phyloP scores from a whole-genome alignment of 345 rosid genomes.

The Eucalyptus polyanthemos region DNA sequence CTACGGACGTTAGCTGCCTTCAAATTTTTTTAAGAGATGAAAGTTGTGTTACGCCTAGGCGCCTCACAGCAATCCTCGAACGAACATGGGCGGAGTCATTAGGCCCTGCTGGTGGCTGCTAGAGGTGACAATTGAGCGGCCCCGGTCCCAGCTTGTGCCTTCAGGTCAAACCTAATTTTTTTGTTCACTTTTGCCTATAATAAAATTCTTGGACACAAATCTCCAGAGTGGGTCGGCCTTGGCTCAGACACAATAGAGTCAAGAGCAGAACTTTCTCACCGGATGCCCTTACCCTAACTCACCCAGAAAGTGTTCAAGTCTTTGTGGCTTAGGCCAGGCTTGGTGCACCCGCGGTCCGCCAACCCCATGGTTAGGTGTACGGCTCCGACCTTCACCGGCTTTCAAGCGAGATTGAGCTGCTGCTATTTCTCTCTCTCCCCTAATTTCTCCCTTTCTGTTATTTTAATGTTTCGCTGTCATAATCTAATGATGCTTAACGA shows the following conservation, averaged over 20 bases:
- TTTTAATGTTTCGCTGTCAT: neutral
- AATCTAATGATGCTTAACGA: neutral
- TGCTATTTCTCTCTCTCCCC: neutral
- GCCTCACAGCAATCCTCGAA: neutral
- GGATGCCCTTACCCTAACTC: neutral
- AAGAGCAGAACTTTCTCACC: neutral
- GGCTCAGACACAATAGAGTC: neutral
- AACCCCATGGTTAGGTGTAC: neutral
- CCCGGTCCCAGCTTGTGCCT: neutral
- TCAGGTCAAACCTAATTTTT: neutral
- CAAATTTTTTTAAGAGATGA: no score
- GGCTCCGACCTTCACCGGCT: neutral
- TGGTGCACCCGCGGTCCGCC: neutral
- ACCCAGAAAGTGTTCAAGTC: neutral
- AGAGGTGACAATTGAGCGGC: neutral
- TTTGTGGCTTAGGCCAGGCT: neutral
- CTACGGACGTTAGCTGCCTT: neutral
- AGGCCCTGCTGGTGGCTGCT: neutral
- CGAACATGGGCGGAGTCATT: neutral
- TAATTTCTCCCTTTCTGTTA: neutral
- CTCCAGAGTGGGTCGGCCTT: neutral
- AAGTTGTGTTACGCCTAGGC: neutral
- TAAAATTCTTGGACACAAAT: neutral
- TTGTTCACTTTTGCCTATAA: neutral
- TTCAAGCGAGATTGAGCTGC: neutral